phyloP scores from a whole-genome alignment of 169 alveolate genomes.

The Eimeria praecox region DNA sequence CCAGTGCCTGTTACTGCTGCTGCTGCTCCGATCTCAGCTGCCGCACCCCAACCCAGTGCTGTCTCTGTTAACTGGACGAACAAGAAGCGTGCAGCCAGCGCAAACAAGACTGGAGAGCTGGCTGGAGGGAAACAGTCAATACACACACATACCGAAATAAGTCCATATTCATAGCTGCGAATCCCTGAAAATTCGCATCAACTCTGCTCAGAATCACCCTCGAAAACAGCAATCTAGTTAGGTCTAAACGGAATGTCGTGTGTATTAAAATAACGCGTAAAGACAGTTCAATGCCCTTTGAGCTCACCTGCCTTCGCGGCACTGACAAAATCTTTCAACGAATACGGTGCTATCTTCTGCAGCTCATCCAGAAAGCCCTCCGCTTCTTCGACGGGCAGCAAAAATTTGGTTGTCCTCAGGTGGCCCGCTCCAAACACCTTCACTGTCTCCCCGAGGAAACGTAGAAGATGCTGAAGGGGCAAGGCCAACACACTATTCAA shows the following conservation, averaged over 20 bases:
- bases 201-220: background rate
- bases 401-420: background rate
- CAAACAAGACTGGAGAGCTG: background rate
- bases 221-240: background rate
- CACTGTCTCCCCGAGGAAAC: constrained; percentile 52
- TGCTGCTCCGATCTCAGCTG: constrained; percentile 38
- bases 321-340: background rate
- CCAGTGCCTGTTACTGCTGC: background rate
- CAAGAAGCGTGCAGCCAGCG: constrained; percentile 39
- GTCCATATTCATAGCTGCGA: background rate
- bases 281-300: background rate
- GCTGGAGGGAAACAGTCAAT: constrained; percentile 29
- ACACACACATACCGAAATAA: background rate
- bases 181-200: background rate
- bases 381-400: constrained; percentile 36
- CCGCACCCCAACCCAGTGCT: background rate
- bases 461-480: constrained; percentile 24
- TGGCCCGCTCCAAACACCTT: constrained; percentile 41
- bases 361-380: constrained; percentile 31
- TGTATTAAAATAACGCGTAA: background rate
- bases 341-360: constrained; percentile 17
- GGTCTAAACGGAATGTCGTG: background rate
- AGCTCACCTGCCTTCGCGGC: constrained; percentile 53
- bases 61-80: constrained; percentile 34
- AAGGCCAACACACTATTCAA: background rate